phyloP scores from a whole-genome alignment of 441 rosid species.

The Pelargonium myrrhifolium region DNA sequence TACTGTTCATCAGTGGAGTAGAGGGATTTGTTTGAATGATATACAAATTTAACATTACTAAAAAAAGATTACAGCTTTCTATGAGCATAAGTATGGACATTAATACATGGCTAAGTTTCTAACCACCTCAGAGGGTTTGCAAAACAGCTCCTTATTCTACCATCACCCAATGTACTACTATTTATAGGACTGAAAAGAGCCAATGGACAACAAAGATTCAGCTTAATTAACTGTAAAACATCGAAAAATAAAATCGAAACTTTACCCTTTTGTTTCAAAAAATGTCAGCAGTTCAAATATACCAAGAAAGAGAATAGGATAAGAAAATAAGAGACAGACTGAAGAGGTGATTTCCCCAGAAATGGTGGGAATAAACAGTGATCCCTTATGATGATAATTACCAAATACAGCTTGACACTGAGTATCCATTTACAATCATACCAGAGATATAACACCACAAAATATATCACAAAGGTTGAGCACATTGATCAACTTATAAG shows the following conservation, averaged over 20 bases:
- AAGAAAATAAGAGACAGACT: no score
- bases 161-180: no score
- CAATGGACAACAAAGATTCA: no score
- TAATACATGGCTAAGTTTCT: neutral
- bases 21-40: neutral
- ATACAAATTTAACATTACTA: neutral
- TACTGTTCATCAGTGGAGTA: neutral
- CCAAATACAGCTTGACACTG: neutral
- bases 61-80: neutral
- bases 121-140: neutral
- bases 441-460: neutral
- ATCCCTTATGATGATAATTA: constrained; percentile 1
- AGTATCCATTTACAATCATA: neutral
- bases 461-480: neutral
- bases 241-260: no score
- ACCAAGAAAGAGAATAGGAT: no score
- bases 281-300: no score
- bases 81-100: neutral
- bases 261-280: no score
- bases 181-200: neutral
- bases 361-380: no score
- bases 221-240: no score
- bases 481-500: neutral
- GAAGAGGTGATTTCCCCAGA: no score
- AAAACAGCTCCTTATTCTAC: neutral